Conservation (phyloP, 2,329 filamentous ascomycete genomes). For the Pseudocercospora cruenta region DNA sequence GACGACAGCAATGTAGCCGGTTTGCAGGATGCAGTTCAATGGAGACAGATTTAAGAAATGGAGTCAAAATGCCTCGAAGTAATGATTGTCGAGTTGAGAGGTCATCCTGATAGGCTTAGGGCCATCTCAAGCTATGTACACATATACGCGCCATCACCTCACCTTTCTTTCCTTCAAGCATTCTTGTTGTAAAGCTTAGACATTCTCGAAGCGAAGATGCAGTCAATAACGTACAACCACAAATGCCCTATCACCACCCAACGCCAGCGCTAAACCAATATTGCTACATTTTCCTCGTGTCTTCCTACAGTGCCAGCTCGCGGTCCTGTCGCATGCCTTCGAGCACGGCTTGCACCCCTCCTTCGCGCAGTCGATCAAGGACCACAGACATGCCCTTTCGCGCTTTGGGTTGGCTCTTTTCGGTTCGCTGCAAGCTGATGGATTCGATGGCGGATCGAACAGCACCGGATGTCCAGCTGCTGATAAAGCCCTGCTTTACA, state of each 20-base stretch:
- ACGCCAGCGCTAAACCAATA: conserved; percentile 17
- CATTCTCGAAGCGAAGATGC: conserved; percentile 12
- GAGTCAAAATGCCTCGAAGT: background rate
- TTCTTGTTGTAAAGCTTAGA: background rate
- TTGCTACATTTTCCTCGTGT: conserved; percentile 11
- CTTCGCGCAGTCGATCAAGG: conserved; percentile 69
- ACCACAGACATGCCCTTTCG: conserved; percentile 83
- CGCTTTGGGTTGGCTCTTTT: conserved; percentile 77
- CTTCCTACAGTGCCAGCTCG: conserved; percentile 27
- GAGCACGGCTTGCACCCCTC: conserved; percentile 69
- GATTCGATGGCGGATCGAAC: conserved; percentile 79
- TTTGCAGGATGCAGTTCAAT: too few species aligned
- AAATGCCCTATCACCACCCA: background rate
- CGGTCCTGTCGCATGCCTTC: conserved; percentile 69
- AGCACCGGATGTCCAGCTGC: conserved; percentile 68
- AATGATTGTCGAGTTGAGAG: conserved; percentile 28
- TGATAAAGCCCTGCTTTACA: conserved; percentile 60
- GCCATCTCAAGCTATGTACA: conserved; percentile 19
- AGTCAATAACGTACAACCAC: background rate
- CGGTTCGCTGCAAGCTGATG: conserved; percentile 75
- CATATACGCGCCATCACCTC: background rate
- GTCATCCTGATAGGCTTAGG: conserved; percentile 26
- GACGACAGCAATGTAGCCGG: too few species aligned
- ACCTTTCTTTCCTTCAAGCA: background rate
- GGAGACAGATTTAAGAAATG: too few species aligned